These are phyloP conservation scores for Aspergillus sp. DNA, from an alignment of 2,329 filamentous ascomycete species.

Conservation along the genomic window DNA sequence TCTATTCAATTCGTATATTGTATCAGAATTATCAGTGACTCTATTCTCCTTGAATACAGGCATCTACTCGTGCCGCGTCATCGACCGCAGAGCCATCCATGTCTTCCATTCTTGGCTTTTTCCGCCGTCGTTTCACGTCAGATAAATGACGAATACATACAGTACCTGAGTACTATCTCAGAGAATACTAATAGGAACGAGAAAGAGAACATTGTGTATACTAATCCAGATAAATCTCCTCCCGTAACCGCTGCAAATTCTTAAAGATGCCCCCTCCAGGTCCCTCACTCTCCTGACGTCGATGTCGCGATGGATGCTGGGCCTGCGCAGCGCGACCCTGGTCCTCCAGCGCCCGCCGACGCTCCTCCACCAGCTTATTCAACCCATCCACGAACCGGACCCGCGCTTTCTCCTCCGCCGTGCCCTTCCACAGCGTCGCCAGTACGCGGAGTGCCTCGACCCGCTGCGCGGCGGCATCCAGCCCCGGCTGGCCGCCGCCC, in stretches of 20 bases:
- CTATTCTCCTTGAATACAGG: too few species aligned
- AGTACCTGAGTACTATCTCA: too few species aligned
- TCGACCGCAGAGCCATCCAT: not conserved
- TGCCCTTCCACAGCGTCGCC: slow-evolving; percentile 87
- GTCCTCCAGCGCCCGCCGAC: slow-evolving; percentile 48
- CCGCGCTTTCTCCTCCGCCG: slow-evolving; percentile 86
- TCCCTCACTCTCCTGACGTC: slow-evolving; percentile 33
- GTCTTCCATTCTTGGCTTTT: not conserved
- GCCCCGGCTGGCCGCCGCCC: slow-evolving; percentile 61
- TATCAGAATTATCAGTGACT: too few species aligned
- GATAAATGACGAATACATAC: not conserved
- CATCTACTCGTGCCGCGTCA: too few species aligned
- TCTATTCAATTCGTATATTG: too few species aligned
- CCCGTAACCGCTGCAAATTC: slow-evolving; percentile 53
- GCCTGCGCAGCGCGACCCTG: slow-evolving; percentile 33
- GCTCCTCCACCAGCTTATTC: slow-evolving; percentile 79
- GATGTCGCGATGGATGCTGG: slow-evolving; percentile 19
- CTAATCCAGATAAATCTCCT: slow-evolving; percentile 54
- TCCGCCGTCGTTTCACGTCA: not conserved
- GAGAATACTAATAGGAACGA: too few species aligned
- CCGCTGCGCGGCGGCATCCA: slow-evolving; percentile 66
- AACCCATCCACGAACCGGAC: slow-evolving; percentile 77
- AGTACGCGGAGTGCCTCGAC: slow-evolving; percentile 77
- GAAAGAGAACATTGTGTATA: not conserved
- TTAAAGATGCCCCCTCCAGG: slow-evolving; percentile 52